phyloP scores from a whole-genome alignment of 2,329 filamentous ascomycete species.

The Albifimbria verrucaria region DNA sequence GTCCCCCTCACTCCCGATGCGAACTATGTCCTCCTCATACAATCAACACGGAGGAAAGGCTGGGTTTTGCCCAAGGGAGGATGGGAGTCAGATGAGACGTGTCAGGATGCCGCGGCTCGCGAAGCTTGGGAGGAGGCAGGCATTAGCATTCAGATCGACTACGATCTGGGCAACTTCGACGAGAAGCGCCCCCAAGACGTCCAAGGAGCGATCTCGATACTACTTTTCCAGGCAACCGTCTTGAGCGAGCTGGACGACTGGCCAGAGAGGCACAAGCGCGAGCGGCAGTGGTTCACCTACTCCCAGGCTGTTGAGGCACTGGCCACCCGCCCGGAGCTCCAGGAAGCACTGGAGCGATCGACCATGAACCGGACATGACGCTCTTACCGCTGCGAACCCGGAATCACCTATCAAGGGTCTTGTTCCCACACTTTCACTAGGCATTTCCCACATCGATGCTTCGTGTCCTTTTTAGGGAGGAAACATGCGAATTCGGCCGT shows the following conservation, averaged over 20 bases:
- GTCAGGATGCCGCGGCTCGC: constrained; percentile 76
- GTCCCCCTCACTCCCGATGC: constrained; percentile 87
- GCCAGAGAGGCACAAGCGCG: constrained; percentile 92
- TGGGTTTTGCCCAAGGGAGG: constrained; percentile 98
- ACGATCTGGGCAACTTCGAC: constrained; percentile 80
- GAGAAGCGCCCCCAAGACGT: constrained; percentile 80
- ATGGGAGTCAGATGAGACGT: constrained; percentile 93
- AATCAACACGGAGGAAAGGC: constrained; percentile 83
- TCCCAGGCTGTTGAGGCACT: constrained; percentile 76
- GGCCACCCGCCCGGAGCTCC: constrained; percentile 75
- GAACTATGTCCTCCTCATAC: constrained; percentile 85
- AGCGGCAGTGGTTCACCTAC: constrained; percentile 86
- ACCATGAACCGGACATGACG: constrained; percentile 53
- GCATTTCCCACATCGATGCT: no score
- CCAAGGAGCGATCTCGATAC: constrained; percentile 63
- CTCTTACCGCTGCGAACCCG: no score
- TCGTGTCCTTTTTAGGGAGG: no score
- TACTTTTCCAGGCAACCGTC: constrained; percentile 88
- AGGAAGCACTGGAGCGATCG: constrained; percentile 82
- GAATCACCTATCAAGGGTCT: no score
- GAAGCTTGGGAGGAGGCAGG: constrained; percentile 99
- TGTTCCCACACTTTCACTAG: no score
- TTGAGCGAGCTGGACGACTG: constrained; percentile 80
- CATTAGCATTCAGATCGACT: constrained; percentile 79
- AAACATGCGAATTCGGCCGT: constrained; percentile 3